Evolutionary conservation across 2,329 filamentous ascomycete species (phyloP), one percentile per base, ranked within the genome.

Genomic region (Didymella sp.): DNA sequence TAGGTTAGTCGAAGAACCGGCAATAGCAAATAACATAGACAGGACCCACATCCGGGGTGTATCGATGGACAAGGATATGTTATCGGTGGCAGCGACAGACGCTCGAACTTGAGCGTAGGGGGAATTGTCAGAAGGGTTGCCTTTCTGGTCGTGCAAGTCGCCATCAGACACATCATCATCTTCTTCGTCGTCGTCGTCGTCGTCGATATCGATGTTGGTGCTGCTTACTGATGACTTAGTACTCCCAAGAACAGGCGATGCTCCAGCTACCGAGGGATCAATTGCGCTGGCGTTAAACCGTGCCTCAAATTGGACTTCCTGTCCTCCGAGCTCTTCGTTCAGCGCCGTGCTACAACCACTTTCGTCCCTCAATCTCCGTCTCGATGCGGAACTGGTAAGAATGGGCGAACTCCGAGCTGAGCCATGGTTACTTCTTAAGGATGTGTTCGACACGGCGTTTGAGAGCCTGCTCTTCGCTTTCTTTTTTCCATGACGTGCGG

Each of bases 31-130:
- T 9, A 95, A 72, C 31, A 91, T 82, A n/a, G 90, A 92, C 17
- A 95, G 76, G 28, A 82, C 82, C 91, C 91, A 95, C 91, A 95
- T 95, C 51, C 91, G 90, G 33, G 91, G 91, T 5, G 91, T 94
- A 75, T 91, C 92, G 71, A 95, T 92, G 8, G 90, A 94, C n/a
- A 94, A 78, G 3, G 86, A 82, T 15, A 84, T 87, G 70, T 95
- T 86, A 76, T 95, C 91, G 28, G 85, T 88, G 4, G 90, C 87
- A 12, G 89, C 82, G 7, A 95, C 91, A 0, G 90, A 92, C 41
- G 91, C 91, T 55, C 91, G 86, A 33, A 95, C 91, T 72, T 91
- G 88, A 42, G 91, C 81, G 72, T 94, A 91, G 11, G 88, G 87
- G 0, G 89, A 91, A 74, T 92, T 88, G 71, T 91, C 89, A 15